Base-by-base conservation (phyloP, 352 stramenopile species). In the Phytophthora constricta region DNA sequence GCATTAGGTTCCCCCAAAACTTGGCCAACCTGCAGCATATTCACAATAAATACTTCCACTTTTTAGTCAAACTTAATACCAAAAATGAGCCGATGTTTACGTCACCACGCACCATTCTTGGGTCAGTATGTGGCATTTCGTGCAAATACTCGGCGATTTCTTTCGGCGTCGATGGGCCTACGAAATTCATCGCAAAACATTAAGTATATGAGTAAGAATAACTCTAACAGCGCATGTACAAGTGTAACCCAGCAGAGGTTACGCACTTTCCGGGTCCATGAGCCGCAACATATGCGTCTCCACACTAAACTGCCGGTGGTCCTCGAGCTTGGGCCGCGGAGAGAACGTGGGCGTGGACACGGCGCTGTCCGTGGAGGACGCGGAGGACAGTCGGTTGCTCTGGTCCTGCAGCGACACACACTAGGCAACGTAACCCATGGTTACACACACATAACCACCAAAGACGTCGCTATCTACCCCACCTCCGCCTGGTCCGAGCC, bases 1-100 rank as follows among this genome's bases (percentile, higher is more conserved):
- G 74, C 75, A 34, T 92, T 79, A 1, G 82, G 82, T 61, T 94
- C 80, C 7, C 86, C 86, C 7, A 94, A 76, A 25, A 92, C 71
- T 14, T 77, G 77, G 1, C 86, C 86, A 13, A 92, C 68, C 82
- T 91, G 45, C 16, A 49, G 27, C 3, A 23, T 19, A 62, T 33
- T 14, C 5, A 19, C 14, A 23, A 45, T 26, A 37, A 37, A 11
- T 37, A 37, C 28, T 7, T 3, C 41, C 31, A 55, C n/a, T 27
- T 62, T 10, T 37, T 42, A 20, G 5, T 37, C 25, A 34, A 22
- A 19, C n/a, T 39, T 39, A 39, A 39, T 7, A 39, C 7, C 7
- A 39, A 39, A 39, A 13, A 13, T 39, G 7, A 39, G 13, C 13
- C 13, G 31, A 39, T 13, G 31, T 13, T 13, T 39, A 39, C 31